phyloP scores from a whole-genome alignment of 139 green algal genomes.

The Chlorella sorokiniana region DNA sequence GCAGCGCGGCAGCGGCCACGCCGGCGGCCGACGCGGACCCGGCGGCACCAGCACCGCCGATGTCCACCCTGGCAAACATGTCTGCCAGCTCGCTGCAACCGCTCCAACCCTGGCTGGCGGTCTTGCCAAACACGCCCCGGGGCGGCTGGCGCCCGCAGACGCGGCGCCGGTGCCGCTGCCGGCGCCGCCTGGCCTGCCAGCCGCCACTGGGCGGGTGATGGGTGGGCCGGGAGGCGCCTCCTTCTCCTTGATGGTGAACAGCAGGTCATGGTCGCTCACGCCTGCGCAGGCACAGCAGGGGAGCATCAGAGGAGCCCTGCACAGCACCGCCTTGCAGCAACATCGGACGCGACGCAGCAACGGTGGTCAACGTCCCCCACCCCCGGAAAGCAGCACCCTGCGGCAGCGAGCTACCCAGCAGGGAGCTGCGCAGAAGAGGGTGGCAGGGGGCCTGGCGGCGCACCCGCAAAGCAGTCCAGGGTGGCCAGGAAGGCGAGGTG shows the following conservation, averaged over 20 bases:
- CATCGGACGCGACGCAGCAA: too few species aligned
- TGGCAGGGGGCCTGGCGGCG: not conserved
- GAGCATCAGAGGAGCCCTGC: not conserved
- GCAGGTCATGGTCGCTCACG: slow-evolving; percentile 82
- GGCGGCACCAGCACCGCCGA: not conserved
- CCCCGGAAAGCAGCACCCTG: too few species aligned
- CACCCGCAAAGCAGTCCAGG: slow-evolving; percentile 53
- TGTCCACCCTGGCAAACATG: slow-evolving; percentile 16
- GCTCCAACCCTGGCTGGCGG: slow-evolving; percentile 24
- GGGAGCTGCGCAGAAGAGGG: too few species aligned
- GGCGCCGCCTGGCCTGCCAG: not conserved
- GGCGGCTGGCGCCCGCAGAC: not conserved
- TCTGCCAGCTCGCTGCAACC: slow-evolving; percentile 25
- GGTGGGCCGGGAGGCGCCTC: slow-evolving; percentile 4
- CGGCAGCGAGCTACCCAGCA: too few species aligned
- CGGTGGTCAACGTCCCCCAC: too few species aligned
- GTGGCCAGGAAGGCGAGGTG: slow-evolving; percentile 58
- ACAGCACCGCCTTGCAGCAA: not conserved
- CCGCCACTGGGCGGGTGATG: not conserved
- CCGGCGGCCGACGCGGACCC: not conserved
- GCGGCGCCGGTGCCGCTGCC: not conserved
- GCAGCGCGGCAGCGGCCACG: slow-evolving; percentile 1
- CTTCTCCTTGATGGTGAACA: slow-evolving; percentile 68
- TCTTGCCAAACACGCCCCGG: slow-evolving; percentile 9
- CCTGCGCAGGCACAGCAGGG: slow-evolving; percentile 41